Evolutionary conservation across 441 rosid genomes (phyloP).

Genomic region (Gossypium aridum): DNA sequence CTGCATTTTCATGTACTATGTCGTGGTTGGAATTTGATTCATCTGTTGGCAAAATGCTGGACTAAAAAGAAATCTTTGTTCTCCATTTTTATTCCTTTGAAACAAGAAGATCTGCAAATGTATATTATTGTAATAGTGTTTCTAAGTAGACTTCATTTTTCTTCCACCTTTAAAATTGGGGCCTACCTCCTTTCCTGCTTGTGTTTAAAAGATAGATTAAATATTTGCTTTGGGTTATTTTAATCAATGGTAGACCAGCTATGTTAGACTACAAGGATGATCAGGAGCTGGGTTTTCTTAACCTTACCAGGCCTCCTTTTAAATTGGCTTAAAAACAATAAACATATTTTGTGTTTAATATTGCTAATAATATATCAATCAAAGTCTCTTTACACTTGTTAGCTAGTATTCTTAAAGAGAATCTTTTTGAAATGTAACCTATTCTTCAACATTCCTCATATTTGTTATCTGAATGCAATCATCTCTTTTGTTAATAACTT

Average conservation of each 20-base stretch:
- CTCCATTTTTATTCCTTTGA: neutral
- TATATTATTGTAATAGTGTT: neutral
- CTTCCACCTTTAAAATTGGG: neutral
- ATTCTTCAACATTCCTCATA: neutral
- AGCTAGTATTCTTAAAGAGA: neutral
- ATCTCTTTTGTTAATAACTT: conserved; percentile 8
- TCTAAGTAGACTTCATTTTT: neutral
- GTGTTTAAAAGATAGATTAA: neutral
- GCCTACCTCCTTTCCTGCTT: neutral
- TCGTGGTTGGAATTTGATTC: neutral
- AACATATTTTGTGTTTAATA: neutral
- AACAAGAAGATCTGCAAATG: neutral
- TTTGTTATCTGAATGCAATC: conserved; percentile 1
- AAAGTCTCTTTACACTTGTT: neutral
- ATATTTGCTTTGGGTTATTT: neutral
- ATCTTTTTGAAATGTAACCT: neutral
- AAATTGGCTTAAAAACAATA: neutral
- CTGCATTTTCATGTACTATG: neutral
- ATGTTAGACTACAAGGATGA: neutral
- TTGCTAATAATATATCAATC: neutral
- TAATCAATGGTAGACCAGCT: neutral
- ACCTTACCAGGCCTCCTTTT: neutral
- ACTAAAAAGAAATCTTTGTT: neutral
- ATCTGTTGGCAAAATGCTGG: neutral
- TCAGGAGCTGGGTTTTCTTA: conserved; percentile 1